phyloP scores from a whole-genome alignment of 805 yeast genomes.

The Zygosaccharomyces lentus region DNA sequence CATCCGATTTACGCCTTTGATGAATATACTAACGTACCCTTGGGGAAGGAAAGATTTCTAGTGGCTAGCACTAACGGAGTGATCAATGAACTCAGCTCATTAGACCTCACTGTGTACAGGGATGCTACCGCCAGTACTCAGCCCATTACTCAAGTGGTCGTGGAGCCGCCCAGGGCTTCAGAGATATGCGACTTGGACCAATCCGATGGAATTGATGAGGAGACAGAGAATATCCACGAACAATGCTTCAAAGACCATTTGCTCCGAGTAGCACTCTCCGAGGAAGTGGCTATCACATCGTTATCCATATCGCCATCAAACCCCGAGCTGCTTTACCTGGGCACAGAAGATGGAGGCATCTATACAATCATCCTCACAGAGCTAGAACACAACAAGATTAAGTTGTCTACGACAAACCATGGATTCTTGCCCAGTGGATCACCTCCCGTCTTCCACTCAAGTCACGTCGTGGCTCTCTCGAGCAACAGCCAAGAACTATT shows the following conservation, averaged over 20 bases:
- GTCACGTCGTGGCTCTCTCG: constrained; percentile 19
- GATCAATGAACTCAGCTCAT: constrained; percentile 19
- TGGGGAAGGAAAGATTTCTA: constrained; percentile 15
- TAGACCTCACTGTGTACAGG: constrained; percentile 19
- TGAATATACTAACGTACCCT: constrained; percentile 10
- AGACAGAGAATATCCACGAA: neutral
- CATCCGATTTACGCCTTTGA: constrained; percentile 18
- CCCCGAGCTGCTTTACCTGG: constrained; percentile 21
- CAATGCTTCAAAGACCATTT: constrained; percentile 12
- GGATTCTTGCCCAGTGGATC: constrained; percentile 21
- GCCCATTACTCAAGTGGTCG: constrained; percentile 8
- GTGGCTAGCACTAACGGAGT: constrained; percentile 22
- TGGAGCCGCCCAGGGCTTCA: constrained; percentile 18
- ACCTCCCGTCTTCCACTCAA: constrained; percentile 21
- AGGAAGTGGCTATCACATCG: constrained; percentile 17
- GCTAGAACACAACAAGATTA: constrained; percentile 4
- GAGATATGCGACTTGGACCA: constrained; percentile 10
- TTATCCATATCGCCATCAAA: constrained; percentile 21
- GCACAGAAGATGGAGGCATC: constrained; percentile 30
- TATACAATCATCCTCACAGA: constrained; percentile 19
- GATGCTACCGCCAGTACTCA: constrained; percentile 10
- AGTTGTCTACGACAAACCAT: constrained; percentile 16
- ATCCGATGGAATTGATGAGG: constrained; percentile 5
- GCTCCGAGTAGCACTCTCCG: constrained; percentile 14
- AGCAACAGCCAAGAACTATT: constrained; percentile 17